Evolutionary conservation across 179 eudicot species (phyloP).

Genomic region (Kewa caespitosa): DNA sequence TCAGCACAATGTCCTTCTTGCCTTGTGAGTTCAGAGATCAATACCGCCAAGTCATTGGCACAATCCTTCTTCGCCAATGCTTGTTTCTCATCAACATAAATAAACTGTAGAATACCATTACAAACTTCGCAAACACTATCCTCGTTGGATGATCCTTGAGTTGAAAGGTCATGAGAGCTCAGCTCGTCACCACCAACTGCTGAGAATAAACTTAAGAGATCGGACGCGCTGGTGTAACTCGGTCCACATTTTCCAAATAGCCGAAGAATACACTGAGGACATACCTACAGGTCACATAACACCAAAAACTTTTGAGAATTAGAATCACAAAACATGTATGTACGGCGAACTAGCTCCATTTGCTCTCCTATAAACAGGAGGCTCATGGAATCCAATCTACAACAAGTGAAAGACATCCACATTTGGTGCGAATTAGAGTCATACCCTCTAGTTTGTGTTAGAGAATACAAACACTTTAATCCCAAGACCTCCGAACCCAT

Average conservation of each 20-base stretch:
- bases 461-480: no score
- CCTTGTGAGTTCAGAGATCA: conserved; percentile 52
- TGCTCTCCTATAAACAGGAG: no score
- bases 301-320: conserved; percentile 3
- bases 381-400: no score
- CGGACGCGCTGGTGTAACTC: conserved; percentile 35
- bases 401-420: no score
- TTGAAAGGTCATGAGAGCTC: conserved; percentile 23
- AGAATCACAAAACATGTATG: no score
- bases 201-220: conserved; percentile 30
- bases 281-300: conserved; percentile 51
- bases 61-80: conserved; percentile 36
- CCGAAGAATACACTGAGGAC: conserved; percentile 67
- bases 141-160: conserved; percentile 25
- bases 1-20: conserved; percentile 51
- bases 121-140: conserved; percentile 58
- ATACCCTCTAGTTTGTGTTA: no score
- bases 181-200: conserved; percentile 25
- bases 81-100: conserved; percentile 45
- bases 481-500: no score
- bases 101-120: conserved; percentile 78
- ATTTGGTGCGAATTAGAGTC: no score
- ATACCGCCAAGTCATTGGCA: conserved; percentile 58
- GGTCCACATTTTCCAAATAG: conserved; percentile 54
- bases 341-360: no score